phyloP scores from a whole-genome alignment of 2,329 filamentous ascomycete species.

The Gnomoniopsis smithogilvyi region DNA sequence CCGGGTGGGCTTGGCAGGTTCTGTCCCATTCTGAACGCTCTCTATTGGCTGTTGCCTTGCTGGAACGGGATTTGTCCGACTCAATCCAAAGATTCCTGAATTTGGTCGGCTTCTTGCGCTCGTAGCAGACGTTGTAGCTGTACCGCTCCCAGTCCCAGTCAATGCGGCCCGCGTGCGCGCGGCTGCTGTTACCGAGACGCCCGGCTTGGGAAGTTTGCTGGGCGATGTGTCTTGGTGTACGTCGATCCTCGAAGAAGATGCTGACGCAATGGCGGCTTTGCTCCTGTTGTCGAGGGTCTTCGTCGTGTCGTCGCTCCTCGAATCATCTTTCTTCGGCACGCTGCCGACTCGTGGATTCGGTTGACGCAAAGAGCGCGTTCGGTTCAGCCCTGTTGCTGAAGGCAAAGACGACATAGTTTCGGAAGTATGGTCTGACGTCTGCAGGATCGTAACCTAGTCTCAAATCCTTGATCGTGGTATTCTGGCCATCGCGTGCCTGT shows the following conservation, averaged over 20 bases:
- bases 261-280: background rate
- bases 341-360: constrained; percentile 11
- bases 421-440: background rate
- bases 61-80: constrained; percentile 11
- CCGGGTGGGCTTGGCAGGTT: constrained; percentile 1
- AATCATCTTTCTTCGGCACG: constrained; percentile 6
- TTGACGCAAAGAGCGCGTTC: constrained; percentile 15
- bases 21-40: constrained; percentile 7
- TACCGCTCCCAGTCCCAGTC: background rate
- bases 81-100: constrained; percentile 22
- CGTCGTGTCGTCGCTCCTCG: background rate
- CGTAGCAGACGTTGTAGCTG: background rate
- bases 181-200: constrained; percentile 26
- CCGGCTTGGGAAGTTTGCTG: constrained; percentile 49
- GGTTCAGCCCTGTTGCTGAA: constrained; percentile 9
- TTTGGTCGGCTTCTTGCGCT: constrained; percentile 18
- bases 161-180: constrained; percentile 19
- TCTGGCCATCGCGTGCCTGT: background rate
- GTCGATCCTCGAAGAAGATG: background rate
- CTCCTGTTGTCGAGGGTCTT: background rate
- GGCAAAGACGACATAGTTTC: constrained; percentile 13
- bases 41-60: constrained; percentile 24
- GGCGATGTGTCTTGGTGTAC: constrained; percentile 37
- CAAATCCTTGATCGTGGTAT: background rate
- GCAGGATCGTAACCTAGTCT: background rate